Percentiles rank a stretch among this genome's conserved stretches.
phyloP scores from a whole-genome alignment of 139 green algal species.

The Desmodesmus armatus region DNA sequence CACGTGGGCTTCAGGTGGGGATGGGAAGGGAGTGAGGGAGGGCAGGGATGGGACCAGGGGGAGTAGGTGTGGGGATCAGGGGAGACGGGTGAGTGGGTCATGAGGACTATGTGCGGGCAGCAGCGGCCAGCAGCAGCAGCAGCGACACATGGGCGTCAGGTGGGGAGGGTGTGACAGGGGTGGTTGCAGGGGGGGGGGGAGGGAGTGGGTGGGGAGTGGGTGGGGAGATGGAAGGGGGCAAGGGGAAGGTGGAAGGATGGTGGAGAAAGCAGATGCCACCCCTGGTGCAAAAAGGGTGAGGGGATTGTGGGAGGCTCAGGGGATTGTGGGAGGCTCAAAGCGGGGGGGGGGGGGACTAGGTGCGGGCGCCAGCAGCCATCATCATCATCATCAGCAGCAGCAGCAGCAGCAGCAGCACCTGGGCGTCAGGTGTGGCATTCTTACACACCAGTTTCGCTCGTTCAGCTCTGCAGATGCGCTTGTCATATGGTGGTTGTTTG shows the following conservation, averaged over 20 bases:
- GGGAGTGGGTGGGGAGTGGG: background rate
- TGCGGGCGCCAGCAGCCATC: background rate
- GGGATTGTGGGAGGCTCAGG: background rate
- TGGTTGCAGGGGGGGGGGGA: background rate
- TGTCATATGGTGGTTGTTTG: background rate
- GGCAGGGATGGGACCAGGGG: background rate
- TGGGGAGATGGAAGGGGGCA: too few species aligned
- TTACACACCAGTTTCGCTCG: too few species aligned
- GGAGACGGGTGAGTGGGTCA: slow-evolving; percentile 86
- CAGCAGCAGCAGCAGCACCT: background rate
- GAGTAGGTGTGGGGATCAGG: too few species aligned
- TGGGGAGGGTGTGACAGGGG: background rate
- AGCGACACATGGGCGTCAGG: slow-evolving; percentile 61
- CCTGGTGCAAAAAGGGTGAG: too few species aligned
- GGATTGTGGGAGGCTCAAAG: background rate
- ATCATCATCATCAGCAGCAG: background rate
- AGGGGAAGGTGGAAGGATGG: too few species aligned
- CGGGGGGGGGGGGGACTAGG: background rate
- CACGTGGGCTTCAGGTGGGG: slow-evolving; percentile 75
- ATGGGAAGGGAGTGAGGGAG: background rate
- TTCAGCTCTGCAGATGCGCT: too few species aligned
- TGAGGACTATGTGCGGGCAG: slow-evolving; percentile 88
- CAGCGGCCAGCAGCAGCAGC: slow-evolving; percentile 60
- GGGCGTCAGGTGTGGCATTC: background rate
- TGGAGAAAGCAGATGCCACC: too few species aligned